Evolutionary conservation across 495 filamentous ascomycete species (phyloP).

Genomic region (Aspergillus diversus): DNA sequence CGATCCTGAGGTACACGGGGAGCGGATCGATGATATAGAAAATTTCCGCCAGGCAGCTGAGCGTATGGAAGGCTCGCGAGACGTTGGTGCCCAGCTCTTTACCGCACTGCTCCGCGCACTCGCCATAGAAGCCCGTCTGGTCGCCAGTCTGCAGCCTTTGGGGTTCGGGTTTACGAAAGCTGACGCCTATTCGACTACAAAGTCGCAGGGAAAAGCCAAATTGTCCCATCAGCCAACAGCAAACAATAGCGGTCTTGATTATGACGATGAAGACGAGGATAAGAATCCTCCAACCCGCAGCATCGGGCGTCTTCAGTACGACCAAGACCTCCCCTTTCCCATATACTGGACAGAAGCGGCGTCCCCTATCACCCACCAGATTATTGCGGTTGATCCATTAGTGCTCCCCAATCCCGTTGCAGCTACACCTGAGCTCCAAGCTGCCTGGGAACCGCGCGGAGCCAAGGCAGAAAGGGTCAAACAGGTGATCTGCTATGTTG

Average conservation of each 20-base stretch:
- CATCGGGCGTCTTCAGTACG: constrained; percentile 43
- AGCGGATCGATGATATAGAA: constrained; percentile 65
- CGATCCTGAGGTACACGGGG: constrained; percentile 69
- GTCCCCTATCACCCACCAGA: constrained; percentile 76
- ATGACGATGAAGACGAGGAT: constrained; percentile 23
- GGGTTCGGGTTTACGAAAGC: constrained; percentile 91
- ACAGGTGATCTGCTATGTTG: constrained; percentile 89
- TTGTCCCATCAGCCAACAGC: constrained; percentile 5
- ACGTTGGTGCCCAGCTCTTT: constrained; percentile 89
- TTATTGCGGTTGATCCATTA: constrained; percentile 76
- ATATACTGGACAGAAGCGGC: constrained; percentile 93
- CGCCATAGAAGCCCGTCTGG: constrained; percentile 76
- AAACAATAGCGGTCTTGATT: constrained; percentile 24
- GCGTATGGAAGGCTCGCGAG: constrained; percentile 78
- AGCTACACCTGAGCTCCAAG: constrained; percentile 68
- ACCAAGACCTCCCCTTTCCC: constrained; percentile 76
- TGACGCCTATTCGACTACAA: constrained; percentile 60
- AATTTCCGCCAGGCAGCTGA: constrained; percentile 72
- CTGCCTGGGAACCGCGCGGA: constrained; percentile 81
- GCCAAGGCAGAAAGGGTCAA: constrained; percentile 79
- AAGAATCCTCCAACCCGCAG: constrained; percentile 7
- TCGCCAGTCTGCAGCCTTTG: constrained; percentile 82
- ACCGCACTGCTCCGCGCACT: constrained; percentile 84
- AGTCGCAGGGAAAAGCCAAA: constrained; percentile 42
- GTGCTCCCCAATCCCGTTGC: constrained; percentile 69